These are phyloP conservation scores for Trichosporon asahii DNA, from an alignment of 1,284 basidiomycete species.

Conservation along the genomic window DNA sequence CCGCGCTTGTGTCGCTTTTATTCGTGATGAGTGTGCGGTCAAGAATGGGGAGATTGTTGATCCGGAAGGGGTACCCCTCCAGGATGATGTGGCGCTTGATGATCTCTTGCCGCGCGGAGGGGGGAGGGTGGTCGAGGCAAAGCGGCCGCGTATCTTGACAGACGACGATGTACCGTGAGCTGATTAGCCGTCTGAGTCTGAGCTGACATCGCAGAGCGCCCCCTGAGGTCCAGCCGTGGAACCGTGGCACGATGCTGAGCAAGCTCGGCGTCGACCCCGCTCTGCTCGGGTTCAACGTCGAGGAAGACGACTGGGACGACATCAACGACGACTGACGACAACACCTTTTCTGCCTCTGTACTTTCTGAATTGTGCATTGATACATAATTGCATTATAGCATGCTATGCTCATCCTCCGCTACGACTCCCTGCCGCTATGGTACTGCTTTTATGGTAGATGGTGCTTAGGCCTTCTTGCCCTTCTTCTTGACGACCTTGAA, in stretches of 20 bases:
- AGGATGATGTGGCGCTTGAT: conserved; percentile 7
- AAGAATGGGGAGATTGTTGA: conserved; percentile 34
- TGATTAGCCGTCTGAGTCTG: too few species aligned
- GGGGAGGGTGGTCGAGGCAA: not conserved
- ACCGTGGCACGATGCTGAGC: conserved; percentile 39
- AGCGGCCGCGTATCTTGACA: not conserved
- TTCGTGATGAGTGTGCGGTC: conserved; percentile 26
- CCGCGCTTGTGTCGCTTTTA: conserved; percentile 21
- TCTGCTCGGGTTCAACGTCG: conserved; percentile 43
- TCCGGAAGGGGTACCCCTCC: conserved; percentile 31
- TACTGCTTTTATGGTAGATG: not conserved
- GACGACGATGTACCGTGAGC: not conserved
- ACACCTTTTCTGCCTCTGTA: not conserved
- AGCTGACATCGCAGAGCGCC: not conserved
- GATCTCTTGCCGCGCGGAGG: not conserved
- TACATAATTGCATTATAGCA: conserved; percentile 12
- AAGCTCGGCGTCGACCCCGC: conserved; percentile 42
- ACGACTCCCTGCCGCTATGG: not conserved
- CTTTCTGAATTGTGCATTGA: conserved; percentile 2
- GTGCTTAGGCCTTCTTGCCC: conserved; percentile 31
- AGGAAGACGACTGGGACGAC: conserved; percentile 41
- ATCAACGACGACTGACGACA: conserved; percentile 12
- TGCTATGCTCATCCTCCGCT: not conserved
- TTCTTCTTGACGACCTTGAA: conserved; percentile 90
- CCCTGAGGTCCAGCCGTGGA: conserved; percentile 29